Evolutionary conservation across 805 yeast species (phyloP).

Genomic region (Candida saitoana): DNA sequence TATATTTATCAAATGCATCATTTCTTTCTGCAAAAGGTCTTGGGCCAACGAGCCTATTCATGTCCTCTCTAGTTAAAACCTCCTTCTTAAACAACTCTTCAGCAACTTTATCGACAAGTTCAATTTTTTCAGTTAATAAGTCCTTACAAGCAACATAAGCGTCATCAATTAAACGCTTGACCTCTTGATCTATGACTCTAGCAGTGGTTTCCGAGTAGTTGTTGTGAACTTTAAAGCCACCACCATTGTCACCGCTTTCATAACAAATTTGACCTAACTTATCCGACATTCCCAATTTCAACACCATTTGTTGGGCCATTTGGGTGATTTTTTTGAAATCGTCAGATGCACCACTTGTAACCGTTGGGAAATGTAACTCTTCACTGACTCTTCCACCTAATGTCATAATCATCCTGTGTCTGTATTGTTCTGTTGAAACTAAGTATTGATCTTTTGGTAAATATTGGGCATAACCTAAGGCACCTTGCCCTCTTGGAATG

Average conservation of each 20-base stretch:
- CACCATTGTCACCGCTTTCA: constrained; percentile 43
- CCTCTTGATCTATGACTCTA: constrained; percentile 61
- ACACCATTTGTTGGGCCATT: constrained; percentile 87
- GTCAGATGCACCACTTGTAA: constrained; percentile 89
- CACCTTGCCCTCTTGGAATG: constrained; percentile 92
- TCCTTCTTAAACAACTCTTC: constrained; percentile 68
- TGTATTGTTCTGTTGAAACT: constrained; percentile 68
- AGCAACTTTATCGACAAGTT: constrained; percentile 66
- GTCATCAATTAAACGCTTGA: constrained; percentile 60
- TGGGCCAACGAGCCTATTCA: constrained; percentile 71
- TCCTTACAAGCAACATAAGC: constrained; percentile 58
- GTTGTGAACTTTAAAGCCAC: constrained; percentile 53
- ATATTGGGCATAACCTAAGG: constrained; percentile 93
- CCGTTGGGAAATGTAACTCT: constrained; percentile 80
- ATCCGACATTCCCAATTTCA: constrained; percentile 83
- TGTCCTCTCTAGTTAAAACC: constrained; percentile 76
- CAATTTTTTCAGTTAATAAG: constrained; percentile 54
- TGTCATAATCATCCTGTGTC: constrained; percentile 89
- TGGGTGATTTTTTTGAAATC: constrained; percentile 89
- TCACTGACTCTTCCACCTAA: constrained; percentile 91
- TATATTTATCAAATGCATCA: constrained; percentile 86
- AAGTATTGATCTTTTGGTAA: constrained; percentile 86
- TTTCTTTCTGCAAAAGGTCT: constrained; percentile 76
- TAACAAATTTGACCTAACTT: constrained; percentile 66
- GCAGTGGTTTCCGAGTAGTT: constrained; percentile 74